Base-by-base conservation (phyloP, 2,329 filamentous ascomycete genomes). In the Aspergillus uvarum region DNA sequence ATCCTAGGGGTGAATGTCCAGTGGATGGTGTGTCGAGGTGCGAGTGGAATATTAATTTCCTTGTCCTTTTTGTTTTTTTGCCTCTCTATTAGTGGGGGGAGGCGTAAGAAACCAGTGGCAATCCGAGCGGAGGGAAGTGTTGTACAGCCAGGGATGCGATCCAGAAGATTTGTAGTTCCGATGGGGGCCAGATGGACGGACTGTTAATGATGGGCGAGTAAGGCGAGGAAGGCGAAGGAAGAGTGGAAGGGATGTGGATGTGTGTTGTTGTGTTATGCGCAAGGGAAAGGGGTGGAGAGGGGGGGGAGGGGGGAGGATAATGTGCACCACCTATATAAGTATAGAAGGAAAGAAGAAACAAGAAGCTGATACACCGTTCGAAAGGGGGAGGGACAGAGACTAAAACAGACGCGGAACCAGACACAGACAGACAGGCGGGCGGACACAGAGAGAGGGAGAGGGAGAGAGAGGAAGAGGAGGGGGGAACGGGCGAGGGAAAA, bases 391-490 rank as follows among this genome's bases (percentile, higher is more conserved):
- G 49, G 48, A 59, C 58, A 58, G 55, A 21, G 38, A 56, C 38
- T 42, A 49, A 47, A 29, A 58, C 52, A 54, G 48, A 52, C 58
- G 44, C 58, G 35, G 54, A 56, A 55, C 54, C 42, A 54, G 58
- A 63, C 44, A 47, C 16, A 58, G 49, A 60, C 51, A 44, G 55
- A 19, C 50, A 53, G 51, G 49, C 59, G 5, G 26, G 58, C 54
- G 61, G 60, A 54, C 60, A 59, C 61, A 82, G 74, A 80, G 73
- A 82, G 82, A 78, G 78, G 79, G 76, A 51, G 26, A 21, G 32
- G 52, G 29, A 60, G 38, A 22, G 51, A 49, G 48, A 56, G 24
- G 24, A 31, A 52, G 38, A 56, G 53, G 55, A 54, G 48, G 35
- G 56, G 53, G 51, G 60, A 65, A 60, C 51, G 26, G 19, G 50